These are phyloP conservation scores for Colletotrichum falcatum DNA, from an alignment of 2,329 filamentous ascomycete species.

Conservation along the genomic window DNA sequence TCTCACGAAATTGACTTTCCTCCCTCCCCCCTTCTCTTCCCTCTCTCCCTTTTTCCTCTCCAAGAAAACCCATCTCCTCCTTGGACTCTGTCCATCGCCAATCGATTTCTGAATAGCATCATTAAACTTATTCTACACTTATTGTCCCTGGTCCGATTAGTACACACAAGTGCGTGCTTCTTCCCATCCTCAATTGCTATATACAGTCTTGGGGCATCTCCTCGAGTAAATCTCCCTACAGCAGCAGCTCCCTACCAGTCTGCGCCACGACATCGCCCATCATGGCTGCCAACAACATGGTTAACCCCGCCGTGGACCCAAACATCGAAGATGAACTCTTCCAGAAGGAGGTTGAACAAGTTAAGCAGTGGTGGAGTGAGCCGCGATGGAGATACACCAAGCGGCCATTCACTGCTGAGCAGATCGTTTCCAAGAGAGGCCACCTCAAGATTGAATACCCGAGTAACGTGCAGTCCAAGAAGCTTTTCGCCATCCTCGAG, in stretches of 20 bases:
- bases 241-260: background rate
- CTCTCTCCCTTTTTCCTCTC: constrained; percentile 35
- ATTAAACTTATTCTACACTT: constrained; percentile 14
- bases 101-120: constrained; percentile 40
- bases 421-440: constrained; percentile 95
- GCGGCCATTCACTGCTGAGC: constrained; percentile 93
- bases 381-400: constrained; percentile 93
- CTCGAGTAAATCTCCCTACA: constrained; percentile 11
- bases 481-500: constrained; percentile 93
- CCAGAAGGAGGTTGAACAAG: constrained; percentile 83
- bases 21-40: no score
- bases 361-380: constrained; percentile 95
- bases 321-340: constrained; percentile 74
- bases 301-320: constrained; percentile 67
- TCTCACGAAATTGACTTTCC: constrained; percentile 40
- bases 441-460: constrained; percentile 92
- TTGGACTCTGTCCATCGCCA: constrained; percentile 17
- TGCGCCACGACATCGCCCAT: constrained; percentile 44
- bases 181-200: constrained; percentile 2
- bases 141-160: background rate
- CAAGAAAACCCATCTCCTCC: constrained; percentile 25
- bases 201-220: background rate
- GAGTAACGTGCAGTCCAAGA: constrained; percentile 90
- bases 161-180: background rate
- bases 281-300: constrained; percentile 74